These are phyloP conservation scores for Leersia perrieri DNA, from an alignment of 176 grass and related monocot genomes.

Conservation along the genomic window DNA sequence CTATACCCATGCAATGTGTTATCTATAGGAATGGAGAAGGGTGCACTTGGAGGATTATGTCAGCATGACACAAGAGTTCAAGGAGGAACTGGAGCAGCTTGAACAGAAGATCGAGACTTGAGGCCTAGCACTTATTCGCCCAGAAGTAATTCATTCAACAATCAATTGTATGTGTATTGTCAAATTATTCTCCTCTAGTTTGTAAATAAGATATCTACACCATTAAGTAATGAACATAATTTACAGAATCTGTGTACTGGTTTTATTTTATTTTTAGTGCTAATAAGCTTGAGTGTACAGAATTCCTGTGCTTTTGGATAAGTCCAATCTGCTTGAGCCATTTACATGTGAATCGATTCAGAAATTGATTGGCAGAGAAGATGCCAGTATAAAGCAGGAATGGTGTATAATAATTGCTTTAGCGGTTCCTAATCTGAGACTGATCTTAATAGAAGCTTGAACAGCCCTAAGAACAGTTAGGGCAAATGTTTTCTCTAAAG, in stretches of 20 bases:
- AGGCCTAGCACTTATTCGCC: conserved; percentile 39
- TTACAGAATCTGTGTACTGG: neutral
- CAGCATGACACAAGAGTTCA: conserved; percentile 61
- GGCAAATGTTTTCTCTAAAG: conserved; percentile 3
- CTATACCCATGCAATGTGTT: neutral
- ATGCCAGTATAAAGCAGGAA: neutral
- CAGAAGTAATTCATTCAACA: conserved; percentile 11
- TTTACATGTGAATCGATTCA: neutral
- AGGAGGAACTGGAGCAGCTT: conserved; percentile 45
- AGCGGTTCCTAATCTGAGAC: conserved; percentile 1
- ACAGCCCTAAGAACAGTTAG: conserved; percentile 21
- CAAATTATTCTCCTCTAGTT: neutral
- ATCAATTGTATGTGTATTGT: conserved; percentile 3
- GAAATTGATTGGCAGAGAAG: neutral
- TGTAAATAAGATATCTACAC: conserved; percentile 10
- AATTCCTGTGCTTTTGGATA: neutral
- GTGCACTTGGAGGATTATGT: conserved; percentile 67
- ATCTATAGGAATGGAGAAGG: conserved; percentile 65
- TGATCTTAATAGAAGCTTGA: conserved; percentile 3
- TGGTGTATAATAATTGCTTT: neutral
- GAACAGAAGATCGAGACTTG: conserved; percentile 33
- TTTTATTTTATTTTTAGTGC: neutral
- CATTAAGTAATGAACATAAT: neutral
- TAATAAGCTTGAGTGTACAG: neutral
- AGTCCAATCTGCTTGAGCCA: neutral